phyloP scores from a whole-genome alignment of 2,329 filamentous ascomycete species.

The Blastomyces silverae region DNA sequence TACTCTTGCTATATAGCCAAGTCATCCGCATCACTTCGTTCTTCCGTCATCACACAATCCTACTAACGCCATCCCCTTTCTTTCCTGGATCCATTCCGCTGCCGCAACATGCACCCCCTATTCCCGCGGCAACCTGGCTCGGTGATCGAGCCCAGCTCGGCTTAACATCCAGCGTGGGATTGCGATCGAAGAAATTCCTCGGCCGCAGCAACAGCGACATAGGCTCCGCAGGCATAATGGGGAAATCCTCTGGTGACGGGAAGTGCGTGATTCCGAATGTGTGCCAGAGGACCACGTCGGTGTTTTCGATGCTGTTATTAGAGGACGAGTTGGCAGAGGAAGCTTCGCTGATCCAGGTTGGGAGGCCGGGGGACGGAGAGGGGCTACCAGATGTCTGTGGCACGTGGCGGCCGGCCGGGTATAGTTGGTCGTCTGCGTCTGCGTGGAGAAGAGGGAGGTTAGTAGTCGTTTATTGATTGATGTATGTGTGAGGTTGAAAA shows the following conservation, averaged over 20 bases:
- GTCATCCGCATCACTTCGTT: background rate
- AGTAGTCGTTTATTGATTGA: constrained; percentile 3
- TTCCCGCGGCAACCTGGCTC: constrained; percentile 53
- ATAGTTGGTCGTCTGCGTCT: constrained; percentile 75
- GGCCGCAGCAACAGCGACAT: constrained; percentile 74
- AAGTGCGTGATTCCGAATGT: constrained; percentile 89
- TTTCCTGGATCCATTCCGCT: constrained; percentile 19
- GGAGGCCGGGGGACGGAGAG: constrained; percentile 64
- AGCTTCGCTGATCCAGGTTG: constrained; percentile 62
- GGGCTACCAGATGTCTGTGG: constrained; percentile 79
- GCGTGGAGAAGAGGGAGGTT: constrained; percentile 16
- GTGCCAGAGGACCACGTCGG: constrained; percentile 86
- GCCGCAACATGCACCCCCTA: constrained; percentile 30
- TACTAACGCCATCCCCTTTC: constrained; percentile 37
- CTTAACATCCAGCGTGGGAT: constrained; percentile 73
- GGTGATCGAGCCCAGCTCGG: constrained; percentile 68
- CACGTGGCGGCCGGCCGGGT: constrained; percentile 79
- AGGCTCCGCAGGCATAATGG: constrained; percentile 81
- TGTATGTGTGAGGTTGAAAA: background rate
- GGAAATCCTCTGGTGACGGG: constrained; percentile 83
- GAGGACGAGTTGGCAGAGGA: constrained; percentile 51
- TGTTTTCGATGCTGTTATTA: constrained; percentile 66
- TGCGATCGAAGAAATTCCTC: constrained; percentile 73
- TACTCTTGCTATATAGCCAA: background rate
- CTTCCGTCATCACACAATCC: constrained; percentile 24